Conservation (phyloP, 306 rosid species). For the Oemleria cerasiformis region DNA sequence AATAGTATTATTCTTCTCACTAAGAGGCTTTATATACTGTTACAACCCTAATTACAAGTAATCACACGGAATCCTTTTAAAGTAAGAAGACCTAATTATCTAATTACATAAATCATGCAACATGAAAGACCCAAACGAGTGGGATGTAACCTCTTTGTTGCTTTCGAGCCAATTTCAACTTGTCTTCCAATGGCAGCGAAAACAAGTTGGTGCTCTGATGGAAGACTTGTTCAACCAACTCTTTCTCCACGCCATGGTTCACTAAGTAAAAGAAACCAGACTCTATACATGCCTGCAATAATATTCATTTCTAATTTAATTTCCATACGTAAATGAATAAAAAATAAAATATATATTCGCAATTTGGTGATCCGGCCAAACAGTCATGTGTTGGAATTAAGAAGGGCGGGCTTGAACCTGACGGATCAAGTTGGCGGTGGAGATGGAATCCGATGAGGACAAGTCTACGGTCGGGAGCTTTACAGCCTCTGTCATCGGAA, state of each 20-base stretch:
- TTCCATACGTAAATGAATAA: too few relatives aligned
- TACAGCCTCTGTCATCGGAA: constrained; percentile 29
- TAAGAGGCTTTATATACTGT: too few relatives aligned
- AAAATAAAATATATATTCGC: background rate
- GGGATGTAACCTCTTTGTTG: constrained; percentile 71
- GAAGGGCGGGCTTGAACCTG: constrained; percentile 34
- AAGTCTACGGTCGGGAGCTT: constrained; percentile 68
- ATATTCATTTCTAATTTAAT: too few relatives aligned
- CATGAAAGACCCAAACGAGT: constrained; percentile 46
- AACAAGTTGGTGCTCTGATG: constrained; percentile 54
- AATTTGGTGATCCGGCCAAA: too few relatives aligned
- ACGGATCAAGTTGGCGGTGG: constrained; percentile 55
- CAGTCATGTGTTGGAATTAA: too few relatives aligned
- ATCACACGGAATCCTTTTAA: too few relatives aligned
- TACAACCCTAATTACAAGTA: too few relatives aligned
- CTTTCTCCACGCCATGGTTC: constrained; percentile 68
- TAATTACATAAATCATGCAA: too few relatives aligned
- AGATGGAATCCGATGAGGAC: constrained; percentile 47
- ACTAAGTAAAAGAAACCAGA: constrained; percentile 81
- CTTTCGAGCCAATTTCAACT: constrained; percentile 55
- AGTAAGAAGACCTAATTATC: too few relatives aligned
- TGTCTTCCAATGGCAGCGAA: constrained; percentile 51
- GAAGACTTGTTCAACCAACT: constrained; percentile 39
- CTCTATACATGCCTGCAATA: constrained; percentile 60
- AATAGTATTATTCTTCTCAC: too few relatives aligned